These are phyloP conservation scores for Fusarium setosum DNA, from an alignment of 2,329 filamentous ascomycete species.

Conservation along the genomic window DNA sequence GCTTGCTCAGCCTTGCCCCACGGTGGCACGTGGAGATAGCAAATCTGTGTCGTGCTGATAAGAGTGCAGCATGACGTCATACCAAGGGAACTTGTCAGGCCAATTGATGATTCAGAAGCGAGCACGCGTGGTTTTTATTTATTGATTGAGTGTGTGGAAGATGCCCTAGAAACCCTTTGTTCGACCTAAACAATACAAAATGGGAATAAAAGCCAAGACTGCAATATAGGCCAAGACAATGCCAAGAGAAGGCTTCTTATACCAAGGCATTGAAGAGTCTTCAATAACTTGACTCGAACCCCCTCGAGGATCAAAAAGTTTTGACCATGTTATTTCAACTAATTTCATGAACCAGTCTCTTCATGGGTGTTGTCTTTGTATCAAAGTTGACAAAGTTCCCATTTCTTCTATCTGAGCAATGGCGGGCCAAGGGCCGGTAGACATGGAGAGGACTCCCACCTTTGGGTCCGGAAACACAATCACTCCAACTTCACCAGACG, in stretches of 20 bases:
- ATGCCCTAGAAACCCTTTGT: neutral
- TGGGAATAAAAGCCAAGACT: constrained; percentile 9
- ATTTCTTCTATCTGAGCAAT: constrained; percentile 11
- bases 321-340: constrained; percentile 11
- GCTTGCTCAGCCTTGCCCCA: no score
- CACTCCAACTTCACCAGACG: constrained; percentile 12
- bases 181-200: neutral
- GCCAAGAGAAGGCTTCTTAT: constrained; percentile 8
- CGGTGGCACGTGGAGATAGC: neutral
- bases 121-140: constrained; percentile 28
- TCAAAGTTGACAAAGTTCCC: neutral
- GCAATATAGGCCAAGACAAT: constrained; percentile 11
- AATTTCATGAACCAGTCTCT: neutral
- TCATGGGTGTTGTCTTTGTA: neutral
- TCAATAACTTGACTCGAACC: constrained; percentile 15
- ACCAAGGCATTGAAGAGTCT: neutral
- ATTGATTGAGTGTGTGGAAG: neutral
- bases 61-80: constrained; percentile 1
- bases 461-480: constrained; percentile 24
- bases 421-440: neutral
- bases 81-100: constrained; percentile 27
- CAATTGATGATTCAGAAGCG: constrained; percentile 31
- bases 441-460: constrained; percentile 10
- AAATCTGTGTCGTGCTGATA: no score
- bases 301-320: neutral